Evolutionary conservation across 106 monocot species (phyloP), one percentile per base, ranked within the genome.

Genomic region (Platanthera zijinensis): DNA sequence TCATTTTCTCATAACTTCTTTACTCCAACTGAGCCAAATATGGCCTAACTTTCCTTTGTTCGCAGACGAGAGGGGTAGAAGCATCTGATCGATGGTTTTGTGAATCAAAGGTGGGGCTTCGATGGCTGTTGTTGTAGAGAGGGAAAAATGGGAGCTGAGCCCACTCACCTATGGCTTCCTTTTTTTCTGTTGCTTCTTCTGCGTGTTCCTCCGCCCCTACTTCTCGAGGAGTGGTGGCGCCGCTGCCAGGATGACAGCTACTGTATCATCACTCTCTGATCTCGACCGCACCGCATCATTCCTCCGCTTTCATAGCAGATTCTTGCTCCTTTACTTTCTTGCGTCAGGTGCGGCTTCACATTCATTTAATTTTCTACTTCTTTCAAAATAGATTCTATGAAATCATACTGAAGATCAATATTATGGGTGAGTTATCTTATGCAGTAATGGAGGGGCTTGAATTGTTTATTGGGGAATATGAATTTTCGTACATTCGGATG

Each of bases 281-380:
- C 66, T 71, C 48, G 82, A 90, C 70, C 69, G 83, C 21, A 32
- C 80, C 3, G 69, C 84, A 3, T 81, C 87, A 2, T 93, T 96
- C 75, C 82, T 89, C 13, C 83, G 91, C 7, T 94, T 97, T 84
- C 97, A 90, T 83, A 69, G 86, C 50, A 76, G 83, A 22, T 97
- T 97, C 86, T 76, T 97, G 76, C 49, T 94, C 46, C 63, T 94
- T 9, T 91, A 85, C 80, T 91, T 87, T n/a, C 75, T 97, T 51
- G 91, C 91, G 69, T 86, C 93, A 39, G 87, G 93, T 97, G 7
- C 47, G 82, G 17, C 62, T 9, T 13, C 17, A 28, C 25, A 14
- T 15, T 14, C 51, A 15, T 61, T 1, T 7, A 61, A 1, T 61
- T 61, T 19, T 61, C 21, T 21, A 19, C 39, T 39, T 39, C 3